Base-by-base conservation (phyloP, 108 stramenopile species). In the Pseudonitzschia delicatissima region DNA sequence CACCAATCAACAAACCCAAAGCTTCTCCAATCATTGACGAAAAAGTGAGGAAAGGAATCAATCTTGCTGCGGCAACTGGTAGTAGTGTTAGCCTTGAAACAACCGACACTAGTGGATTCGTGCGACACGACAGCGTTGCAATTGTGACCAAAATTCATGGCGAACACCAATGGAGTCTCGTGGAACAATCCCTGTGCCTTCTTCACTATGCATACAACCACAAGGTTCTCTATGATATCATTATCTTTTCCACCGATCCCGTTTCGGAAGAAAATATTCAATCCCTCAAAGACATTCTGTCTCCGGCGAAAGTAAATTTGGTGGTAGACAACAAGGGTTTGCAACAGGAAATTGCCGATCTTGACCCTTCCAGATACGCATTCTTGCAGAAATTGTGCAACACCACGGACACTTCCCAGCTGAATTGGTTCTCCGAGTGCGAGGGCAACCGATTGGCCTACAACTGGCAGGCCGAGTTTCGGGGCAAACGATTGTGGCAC, bases 131-230 rank as follows among this genome's bases (percentile, higher is more conserved):
- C 9, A 55, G 49, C 21, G 81, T 78, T 58, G 77, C 76, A 15
- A 78, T 82, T 72, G 81, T 45, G 0, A 78, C 77, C 17, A 78
- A 82, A 58, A 72, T 82, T 23, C 77, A 78, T 61, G 77, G 74
- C 12, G 6, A 44, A 1, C 64, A 68, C 37, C 64, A 74, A 58
- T 29, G 52, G 11, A 13, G 17, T 12, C 25, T 62, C 1, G n/a
- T 76, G 37, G 67, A 62, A 25, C 77, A 77, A 68, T 55, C 45
- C 32, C 18, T 78, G n/a, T 78, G 77, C 58, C 57, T 78, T 9
- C 64, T 82, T 12, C 64, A 71, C 32, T 35, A 25, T 40, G 81
- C 74, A 45, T 82, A 78, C 66, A 82, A 82, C 44, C 31, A 71
- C 18, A 66, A 64, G 11, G 36, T 66, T 3, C 26, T 64, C 18